Evolutionary conservation across 257 asterid species (phyloP), one percentile per base, ranked within the genome.

Genomic region (Gardenia jasminoides): DNA sequence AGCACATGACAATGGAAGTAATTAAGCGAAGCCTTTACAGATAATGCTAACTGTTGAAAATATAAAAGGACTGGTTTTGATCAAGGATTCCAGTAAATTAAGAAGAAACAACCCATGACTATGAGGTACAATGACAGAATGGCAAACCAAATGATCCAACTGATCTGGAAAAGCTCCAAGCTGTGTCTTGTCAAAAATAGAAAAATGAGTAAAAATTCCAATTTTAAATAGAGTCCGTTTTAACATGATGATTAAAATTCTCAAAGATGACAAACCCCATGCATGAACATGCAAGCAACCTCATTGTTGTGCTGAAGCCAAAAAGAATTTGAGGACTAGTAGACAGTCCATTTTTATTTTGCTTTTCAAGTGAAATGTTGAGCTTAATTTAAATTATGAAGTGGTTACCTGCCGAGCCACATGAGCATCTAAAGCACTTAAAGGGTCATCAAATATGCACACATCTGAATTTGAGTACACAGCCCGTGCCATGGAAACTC

Each of bases 401-500:
- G 61, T 41, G 76, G 62, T 87, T 85, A 96, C 99, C 96, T 96
- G 97, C 54, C 97, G 93, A 76, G 92, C 99, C 81, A 96, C 99
- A 73, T 93, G 98, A 81, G 99, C 99, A 85, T 96, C 99, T 33
- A 96, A 87, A 85, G 99, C 99, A 86, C 99, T 96, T 83, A 96
- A 86, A 72, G 99, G 99, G 81, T 96, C 99, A 81, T 96, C 99
- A 83, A 96, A 96, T 82, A 96, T 72, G 84, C 85, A 96, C 58
- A 93, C 97, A 84, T 96, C 99, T 12, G 99, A 93, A 89, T 91
- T 78, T 46, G 98, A 96, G 84, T 96, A 96, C 52, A 92, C 97
- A 75, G 98, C 98, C 74, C 99, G 87, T 70, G 99, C 99, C 99
- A 96, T 89, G 56, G 99, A 96, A 85, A 96, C 98, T 81, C 99